A percentile compares a stretch with the other conserved stretches of the same genome.
These are phyloP conservation scores for Chlamydomonas schloesseri DNA, from an alignment of 139 green algal species.

Conservation along the genomic window DNA sequence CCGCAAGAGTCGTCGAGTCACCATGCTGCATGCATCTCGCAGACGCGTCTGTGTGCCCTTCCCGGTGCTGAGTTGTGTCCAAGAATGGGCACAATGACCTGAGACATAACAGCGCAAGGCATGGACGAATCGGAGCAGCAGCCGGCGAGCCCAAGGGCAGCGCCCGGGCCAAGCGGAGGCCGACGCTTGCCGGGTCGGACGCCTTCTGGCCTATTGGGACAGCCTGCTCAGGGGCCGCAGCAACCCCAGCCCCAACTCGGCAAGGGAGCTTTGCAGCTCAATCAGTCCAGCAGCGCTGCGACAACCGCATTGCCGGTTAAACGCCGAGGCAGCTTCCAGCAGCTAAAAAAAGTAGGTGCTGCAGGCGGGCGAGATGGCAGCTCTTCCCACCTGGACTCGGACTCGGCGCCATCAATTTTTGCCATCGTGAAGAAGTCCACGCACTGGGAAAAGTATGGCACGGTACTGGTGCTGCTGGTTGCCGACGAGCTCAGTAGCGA, in stretches of 20 bases:
- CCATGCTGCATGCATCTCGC: too few relatives aligned
- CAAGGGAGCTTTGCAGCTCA: constrained; percentile 9
- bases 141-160: too few relatives aligned
- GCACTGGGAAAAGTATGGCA: constrained; percentile 54
- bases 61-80: too few relatives aligned
- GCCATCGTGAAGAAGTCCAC: constrained; percentile 44
- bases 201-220: background rate
- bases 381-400: constrained; percentile 14
- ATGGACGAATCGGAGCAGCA: too few relatives aligned
- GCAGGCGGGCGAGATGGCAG: background rate
- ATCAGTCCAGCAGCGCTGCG: constrained; percentile 2
- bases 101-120: too few relatives aligned
- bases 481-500: constrained; percentile 41
- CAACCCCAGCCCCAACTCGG: too few relatives aligned
- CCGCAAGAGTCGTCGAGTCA: too few relatives aligned
- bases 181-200: background rate
- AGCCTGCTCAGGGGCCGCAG: background rate
- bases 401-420: constrained; percentile 22
- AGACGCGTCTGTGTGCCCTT: too few relatives aligned
- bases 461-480: constrained; percentile 35
- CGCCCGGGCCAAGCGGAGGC: too few relatives aligned
- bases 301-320: constrained; percentile 21
- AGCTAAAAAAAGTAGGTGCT: constrained; percentile 23
- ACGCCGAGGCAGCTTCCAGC: constrained; percentile 44
- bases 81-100: too few relatives aligned